Evolutionary conservation across 1,284 basidiomycete genomes (phyloP).

Genomic region (Ceratobasidium sp.): DNA sequence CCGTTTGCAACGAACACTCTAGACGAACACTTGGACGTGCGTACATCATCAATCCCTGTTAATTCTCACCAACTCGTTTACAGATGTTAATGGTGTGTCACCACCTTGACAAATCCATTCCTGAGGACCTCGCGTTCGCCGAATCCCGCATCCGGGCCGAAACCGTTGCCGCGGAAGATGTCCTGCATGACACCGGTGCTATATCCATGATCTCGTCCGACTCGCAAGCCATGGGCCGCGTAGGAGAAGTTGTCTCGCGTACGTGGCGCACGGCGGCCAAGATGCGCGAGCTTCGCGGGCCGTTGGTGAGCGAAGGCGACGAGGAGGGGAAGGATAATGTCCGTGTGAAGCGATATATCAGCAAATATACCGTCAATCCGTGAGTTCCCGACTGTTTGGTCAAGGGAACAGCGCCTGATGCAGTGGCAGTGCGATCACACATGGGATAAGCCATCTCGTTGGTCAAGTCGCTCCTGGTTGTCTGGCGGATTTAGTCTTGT

Average conservation of each 20-base stretch:
- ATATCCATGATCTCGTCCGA: constrained; percentile 97
- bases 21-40: constrained; percentile 95
- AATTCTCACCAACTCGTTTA: not conserved
- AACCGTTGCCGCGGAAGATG: constrained; percentile 97
- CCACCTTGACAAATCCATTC: constrained; percentile 85
- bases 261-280: constrained; percentile 99
- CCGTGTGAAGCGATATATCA: constrained; percentile 96
- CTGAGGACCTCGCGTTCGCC: constrained; percentile 95
- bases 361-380: constrained; percentile 99
- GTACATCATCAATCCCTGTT: constrained; percentile 45
- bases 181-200: constrained; percentile 92
- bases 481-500: constrained; percentile 92
- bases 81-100: constrained; percentile 66
- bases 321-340: constrained; percentile 77
- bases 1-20: constrained; percentile 93
- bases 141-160: constrained; percentile 97
- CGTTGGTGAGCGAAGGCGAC: constrained; percentile 69
- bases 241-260: constrained; percentile 91
- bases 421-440: constrained; percentile 79
- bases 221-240: constrained; percentile 97
- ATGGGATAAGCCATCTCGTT: constrained; percentile 88
- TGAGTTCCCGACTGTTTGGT: constrained; percentile 55
- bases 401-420: not conserved
- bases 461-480: constrained; percentile 85
- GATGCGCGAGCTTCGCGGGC: constrained; percentile 83